These are phyloP conservation scores for Russula compacta DNA, from an alignment of 768 basidiomycete species.

Conservation along the genomic window DNA sequence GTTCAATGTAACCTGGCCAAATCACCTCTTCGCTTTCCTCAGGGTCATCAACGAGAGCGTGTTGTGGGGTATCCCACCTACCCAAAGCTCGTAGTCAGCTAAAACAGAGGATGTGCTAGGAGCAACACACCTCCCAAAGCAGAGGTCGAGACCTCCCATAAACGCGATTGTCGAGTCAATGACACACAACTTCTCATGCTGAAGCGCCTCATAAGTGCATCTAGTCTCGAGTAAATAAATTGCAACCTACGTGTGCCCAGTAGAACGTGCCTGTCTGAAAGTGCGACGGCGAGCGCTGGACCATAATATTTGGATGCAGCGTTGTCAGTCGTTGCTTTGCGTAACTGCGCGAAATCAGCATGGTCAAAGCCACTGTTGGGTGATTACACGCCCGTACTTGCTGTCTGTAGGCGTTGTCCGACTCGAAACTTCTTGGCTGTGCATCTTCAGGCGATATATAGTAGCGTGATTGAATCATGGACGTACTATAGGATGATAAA, in stretches of 20 bases:
- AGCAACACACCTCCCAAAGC: conserved; percentile 62
- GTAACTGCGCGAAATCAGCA: conserved; percentile 41
- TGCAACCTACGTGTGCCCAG: conserved; percentile 83
- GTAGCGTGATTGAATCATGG: not conserved
- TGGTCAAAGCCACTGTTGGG: not conserved
- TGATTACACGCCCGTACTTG: conserved; percentile 43
- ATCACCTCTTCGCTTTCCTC: conserved; percentile 57
- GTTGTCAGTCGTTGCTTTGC: conserved; percentile 72
- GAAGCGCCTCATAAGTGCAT: conserved; percentile 1
- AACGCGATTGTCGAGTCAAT: conserved; percentile 97
- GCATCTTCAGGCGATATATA: not conserved
- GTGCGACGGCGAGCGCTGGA: conserved; percentile 95
- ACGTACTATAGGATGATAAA: conserved; percentile 88
- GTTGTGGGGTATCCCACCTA: conserved; percentile 96
- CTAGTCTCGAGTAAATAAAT: not conserved
- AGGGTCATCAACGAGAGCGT: conserved; percentile 79
- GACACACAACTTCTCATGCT: conserved; percentile 98
- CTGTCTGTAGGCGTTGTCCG: conserved; percentile 91
- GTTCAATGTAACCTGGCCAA: conserved; percentile 65
- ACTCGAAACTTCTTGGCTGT: conserved; percentile 90
- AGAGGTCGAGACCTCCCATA: conserved; percentile 95
- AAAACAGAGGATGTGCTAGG: not conserved
- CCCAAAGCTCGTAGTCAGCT: conserved; percentile 1
- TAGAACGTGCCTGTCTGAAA: conserved; percentile 96
- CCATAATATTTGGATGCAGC: conserved; percentile 88